Evolutionary conservation across 805 yeast genomes (phyloP).

Genomic region (Wickerhamomyces chambardii): DNA sequence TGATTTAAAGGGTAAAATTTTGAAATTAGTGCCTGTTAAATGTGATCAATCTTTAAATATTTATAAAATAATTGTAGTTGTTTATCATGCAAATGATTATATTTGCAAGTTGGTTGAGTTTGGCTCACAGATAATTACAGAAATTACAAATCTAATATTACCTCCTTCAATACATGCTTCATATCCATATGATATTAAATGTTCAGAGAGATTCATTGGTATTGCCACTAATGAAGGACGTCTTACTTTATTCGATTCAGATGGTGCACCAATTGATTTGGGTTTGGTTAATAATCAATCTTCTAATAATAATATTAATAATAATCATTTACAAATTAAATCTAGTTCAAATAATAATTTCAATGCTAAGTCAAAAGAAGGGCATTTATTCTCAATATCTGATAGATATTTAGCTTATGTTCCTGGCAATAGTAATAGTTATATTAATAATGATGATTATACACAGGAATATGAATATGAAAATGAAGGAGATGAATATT

Average conservation of each 20-base stretch:
- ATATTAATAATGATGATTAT: not conserved
- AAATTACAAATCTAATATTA: slow-evolving; percentile 7
- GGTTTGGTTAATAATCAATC: slow-evolving; percentile 6
- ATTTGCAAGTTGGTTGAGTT: slow-evolving; percentile 3
- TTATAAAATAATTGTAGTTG: slow-evolving; percentile 13
- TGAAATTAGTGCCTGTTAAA: slow-evolving; percentile 16
- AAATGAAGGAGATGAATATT: too few relatives aligned
- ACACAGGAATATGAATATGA: too few relatives aligned
- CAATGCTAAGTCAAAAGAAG: too few relatives aligned
- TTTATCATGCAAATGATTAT: slow-evolving; percentile 2
- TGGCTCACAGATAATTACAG: not conserved
- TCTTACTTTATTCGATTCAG: slow-evolving; percentile 15
- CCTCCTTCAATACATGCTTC: slow-evolving; percentile 19
- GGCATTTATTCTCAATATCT: slow-evolving; percentile 32
- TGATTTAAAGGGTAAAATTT: slow-evolving; percentile 10
- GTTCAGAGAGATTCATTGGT: slow-evolving; percentile 13
- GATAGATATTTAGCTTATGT: slow-evolving; percentile 30
- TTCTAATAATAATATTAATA: not conserved
- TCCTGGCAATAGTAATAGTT: slow-evolving; percentile 6
- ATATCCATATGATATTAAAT: slow-evolving; percentile 13
- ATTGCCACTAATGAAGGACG: slow-evolving; percentile 20
- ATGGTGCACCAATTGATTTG: slow-evolving; percentile 1
- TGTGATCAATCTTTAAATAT: slow-evolving; percentile 12
- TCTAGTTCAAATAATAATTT: slow-evolving; percentile 19
- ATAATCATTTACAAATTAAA: slow-evolving; percentile 6